Evolutionary conservation across 1,284 basidiomycete genomes (phyloP), one percentile per base, ranked within the genome.

Genomic region (Papiliotrema flavescens): DNA sequence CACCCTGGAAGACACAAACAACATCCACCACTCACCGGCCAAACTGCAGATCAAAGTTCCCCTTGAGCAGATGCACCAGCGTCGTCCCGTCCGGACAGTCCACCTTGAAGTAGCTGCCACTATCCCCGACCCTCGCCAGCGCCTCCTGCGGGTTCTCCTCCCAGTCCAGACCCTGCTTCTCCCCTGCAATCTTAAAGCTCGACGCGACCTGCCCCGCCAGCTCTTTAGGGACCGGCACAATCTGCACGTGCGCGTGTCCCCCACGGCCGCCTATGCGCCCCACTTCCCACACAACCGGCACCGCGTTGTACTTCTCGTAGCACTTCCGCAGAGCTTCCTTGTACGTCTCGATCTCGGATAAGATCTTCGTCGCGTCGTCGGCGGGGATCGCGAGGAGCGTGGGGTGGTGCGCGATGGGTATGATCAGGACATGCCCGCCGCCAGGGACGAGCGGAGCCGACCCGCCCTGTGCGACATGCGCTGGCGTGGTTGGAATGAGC

Each of bases 161-260:
- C 71, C 78, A 79, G 60, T 87, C 85, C 41, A 91, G 80, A 9
- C 87, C 86, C 37, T 80, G 75, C 17, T 80, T 73, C 49, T 79
- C 79, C 3, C 87, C 91, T 62, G 88, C 86, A 17, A 80, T 77
- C 22, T 81, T 66, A 73, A 97, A 95, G 14, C 83, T 81, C 9
- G 81, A 76, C 66, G 87, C 87, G 14, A 94, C 83, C 54, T 82
- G 79, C 46, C 81, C 79, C 51, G 82, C 76, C 36, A 88, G 70
- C 34, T 79, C 79, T 34, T 78, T 66, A 0, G 94, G 91, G 1
- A 97, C 75, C 8, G 93, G 93, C 1, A 94, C 84, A 39, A 83
- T 84, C 74, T 97, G 91, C 17, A 95, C 80, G 75, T 96, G 93
- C 5, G 91, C 91, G 70, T 98, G 93, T 0, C 92, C 92, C n/a